Evolutionary conservation across 371 early-diverging fungal species (phyloP), one percentile per base, ranked within the genome.

Genomic region (Thermomucor indicae-seudaticae): DNA sequence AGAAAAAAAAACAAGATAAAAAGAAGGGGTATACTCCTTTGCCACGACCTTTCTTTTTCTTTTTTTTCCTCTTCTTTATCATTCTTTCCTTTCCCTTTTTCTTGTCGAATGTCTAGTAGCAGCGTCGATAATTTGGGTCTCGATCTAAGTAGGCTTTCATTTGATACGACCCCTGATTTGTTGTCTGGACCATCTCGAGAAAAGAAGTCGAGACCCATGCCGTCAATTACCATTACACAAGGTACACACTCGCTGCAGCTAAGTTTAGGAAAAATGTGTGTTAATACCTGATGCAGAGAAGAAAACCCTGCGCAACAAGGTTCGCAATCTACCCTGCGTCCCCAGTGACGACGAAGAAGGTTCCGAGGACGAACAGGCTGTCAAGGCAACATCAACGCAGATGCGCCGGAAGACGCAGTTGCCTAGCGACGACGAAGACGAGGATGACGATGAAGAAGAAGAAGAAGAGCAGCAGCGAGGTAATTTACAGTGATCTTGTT

Each of bases 331-430:
- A 14, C 66, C 61, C 41, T 63, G 61, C 39, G 52, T 72, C n/a
- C 69, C 72, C 5, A 72, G 72, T 25, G 72, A 72, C 46, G 68
- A 68, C 43, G 72, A 72, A 50, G 64, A 63, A 11, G 62, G 60
- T 1, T 64, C 62, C 6, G 65, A 72, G 0, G 65, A 67, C 0
- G 64, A 72, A 6, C 61, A 62, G 7, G 53, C 53, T 3, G 10
- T 37, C 14, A 3, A 10, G 3, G 37, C 3, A 5, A 34, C 46
- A 8, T 4, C 6, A 10, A 11, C 49, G 32, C 47, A 39, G 20
- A 32, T 38, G n/a, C 22, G 23, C 19, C 51, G 54, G n/a, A 65
- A 54, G 27, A 49, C 49, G 16, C 49, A 51, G 35, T 56, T 68
- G 31, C 66, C 69, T 20, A 68, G 66, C 23, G 72, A 72, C 47